phyloP scores from a whole-genome alignment of 148 eudicot species.

The Amaranthus hypochondriacus region DNA sequence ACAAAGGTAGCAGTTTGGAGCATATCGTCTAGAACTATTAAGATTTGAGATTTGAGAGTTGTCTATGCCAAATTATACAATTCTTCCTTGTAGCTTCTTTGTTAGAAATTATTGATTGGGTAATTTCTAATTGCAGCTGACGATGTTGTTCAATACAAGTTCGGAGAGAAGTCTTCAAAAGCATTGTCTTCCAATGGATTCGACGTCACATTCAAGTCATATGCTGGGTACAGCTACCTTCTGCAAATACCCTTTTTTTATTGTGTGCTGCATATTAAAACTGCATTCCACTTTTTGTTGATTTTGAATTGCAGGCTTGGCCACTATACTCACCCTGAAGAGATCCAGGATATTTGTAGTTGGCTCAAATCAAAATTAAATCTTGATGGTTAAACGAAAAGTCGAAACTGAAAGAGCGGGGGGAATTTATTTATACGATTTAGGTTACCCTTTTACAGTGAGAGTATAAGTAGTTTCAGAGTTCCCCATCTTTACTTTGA shows the following conservation, averaged over 20 bases:
- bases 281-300: constrained; percentile 4
- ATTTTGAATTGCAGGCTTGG: constrained; percentile 57
- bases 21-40: background rate
- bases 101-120: background rate
- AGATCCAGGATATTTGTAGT: constrained; percentile 66
- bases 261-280: background rate
- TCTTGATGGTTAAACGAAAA: constrained; percentile 35
- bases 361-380: constrained; percentile 81
- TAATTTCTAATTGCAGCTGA: constrained; percentile 46
- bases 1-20: background rate
- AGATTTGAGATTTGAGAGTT: background rate
- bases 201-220: constrained; percentile 67
- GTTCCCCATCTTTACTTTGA: background rate
- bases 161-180: constrained; percentile 72
- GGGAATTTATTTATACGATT: constrained; percentile 15
- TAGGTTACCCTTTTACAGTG: constrained; percentile 7
- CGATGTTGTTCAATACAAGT: constrained; percentile 71
- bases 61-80: background rate
- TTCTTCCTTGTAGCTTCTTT: background rate
- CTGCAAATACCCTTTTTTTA: background rate
- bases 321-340: constrained; percentile 83
- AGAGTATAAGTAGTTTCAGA: constrained; percentile 14
- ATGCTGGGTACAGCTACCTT: constrained; percentile 41
- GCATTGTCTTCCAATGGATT: constrained; percentile 58
- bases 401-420: background rate